Percentiles rank a stretch among this genome's conserved stretches.
These are phyloP conservation scores for Populus hybrid DNA, from an alignment of 441 rosid genomes.

Conservation along the genomic window DNA sequence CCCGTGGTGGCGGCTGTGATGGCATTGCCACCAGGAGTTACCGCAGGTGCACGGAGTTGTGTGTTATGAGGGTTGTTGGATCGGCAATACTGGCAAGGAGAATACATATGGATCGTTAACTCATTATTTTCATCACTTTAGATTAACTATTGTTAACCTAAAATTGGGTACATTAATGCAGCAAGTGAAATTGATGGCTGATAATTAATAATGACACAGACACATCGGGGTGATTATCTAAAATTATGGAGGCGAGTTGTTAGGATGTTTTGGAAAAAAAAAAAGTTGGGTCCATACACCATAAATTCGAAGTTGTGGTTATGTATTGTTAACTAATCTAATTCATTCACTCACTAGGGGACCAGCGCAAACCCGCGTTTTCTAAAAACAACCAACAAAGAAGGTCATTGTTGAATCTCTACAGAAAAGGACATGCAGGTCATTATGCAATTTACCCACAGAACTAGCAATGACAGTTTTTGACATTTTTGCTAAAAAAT, in stretches of 20 bases:
- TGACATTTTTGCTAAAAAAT: neutral
- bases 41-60: slow-evolving; percentile 33
- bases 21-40: slow-evolving; percentile 8
- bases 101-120: neutral
- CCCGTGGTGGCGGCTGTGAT: slow-evolving; percentile 27
- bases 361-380: neutral
- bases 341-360: neutral
- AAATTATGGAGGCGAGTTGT: neutral
- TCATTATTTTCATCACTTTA: neutral
- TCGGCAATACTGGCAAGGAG: slow-evolving; percentile 53
- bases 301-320: neutral
- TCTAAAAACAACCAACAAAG: neutral
- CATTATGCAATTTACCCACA: neutral
- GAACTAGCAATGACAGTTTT: neutral
- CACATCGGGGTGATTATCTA: neutral
- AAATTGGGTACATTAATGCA: neutral
- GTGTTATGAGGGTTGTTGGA: slow-evolving; percentile 32
- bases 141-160: neutral
- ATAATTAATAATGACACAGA: neutral
- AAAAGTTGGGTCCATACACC: neutral
- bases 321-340: neutral
- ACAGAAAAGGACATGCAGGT: neutral
- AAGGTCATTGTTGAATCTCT: neutral
- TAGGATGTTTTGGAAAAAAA: neutral
- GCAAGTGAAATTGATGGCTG: neutral